A percentile compares a stretch with the other conserved stretches of the same genome.
These are phyloP conservation scores for Fomitiporia mediterranea DNA, from an alignment of 1,284 basidiomycete species.

Conservation along the genomic window DNA sequence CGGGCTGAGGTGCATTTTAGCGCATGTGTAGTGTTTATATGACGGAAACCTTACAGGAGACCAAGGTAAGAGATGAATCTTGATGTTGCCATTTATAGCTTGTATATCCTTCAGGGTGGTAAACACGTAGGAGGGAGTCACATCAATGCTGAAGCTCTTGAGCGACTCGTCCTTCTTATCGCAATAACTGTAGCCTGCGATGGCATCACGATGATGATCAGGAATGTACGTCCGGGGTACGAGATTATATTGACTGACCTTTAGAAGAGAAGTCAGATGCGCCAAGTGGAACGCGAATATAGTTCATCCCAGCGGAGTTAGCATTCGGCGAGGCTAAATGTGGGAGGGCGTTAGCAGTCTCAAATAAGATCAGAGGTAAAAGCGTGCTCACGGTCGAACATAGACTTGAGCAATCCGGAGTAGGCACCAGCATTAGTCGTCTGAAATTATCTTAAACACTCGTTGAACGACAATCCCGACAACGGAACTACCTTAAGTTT, in stretches of 20 bases:
- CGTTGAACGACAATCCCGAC: too few relatives aligned
- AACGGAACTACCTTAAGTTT: slow-evolving; percentile 38
- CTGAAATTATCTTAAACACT: not conserved
- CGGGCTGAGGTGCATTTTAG: slow-evolving; percentile 34
- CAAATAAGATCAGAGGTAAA: not conserved
- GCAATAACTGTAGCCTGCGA: slow-evolving; percentile 18
- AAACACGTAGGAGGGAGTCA: slow-evolving; percentile 15
- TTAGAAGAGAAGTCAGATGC: slow-evolving; percentile 20
- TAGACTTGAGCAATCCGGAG: slow-evolving; percentile 8
- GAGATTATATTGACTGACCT: not conserved
- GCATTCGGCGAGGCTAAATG: slow-evolving; percentile 13
- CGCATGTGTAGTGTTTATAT: not conserved
- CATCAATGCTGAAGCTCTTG: slow-evolving; percentile 17
- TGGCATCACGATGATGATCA: not conserved
- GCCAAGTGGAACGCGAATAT: slow-evolving; percentile 20
- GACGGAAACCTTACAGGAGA: slow-evolving; percentile 37
- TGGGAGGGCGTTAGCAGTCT: not conserved
- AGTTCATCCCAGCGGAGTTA: slow-evolving; percentile 19
- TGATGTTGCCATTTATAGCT: slow-evolving; percentile 36
- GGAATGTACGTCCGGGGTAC: not conserved
- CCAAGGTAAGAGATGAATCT: slow-evolving; percentile 46
- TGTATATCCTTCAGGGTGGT: slow-evolving; percentile 18
- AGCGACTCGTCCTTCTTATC: slow-evolving; percentile 16
- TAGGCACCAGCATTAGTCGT: slow-evolving; percentile 6
- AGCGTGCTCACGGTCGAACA: slow-evolving; percentile 15